Percentiles rank a stretch among this genome's conserved stretches.
These are phyloP conservation scores for Saccharomyces hybrid DNA, from an alignment of 1,139 yeast species.

Conservation along the genomic window DNA sequence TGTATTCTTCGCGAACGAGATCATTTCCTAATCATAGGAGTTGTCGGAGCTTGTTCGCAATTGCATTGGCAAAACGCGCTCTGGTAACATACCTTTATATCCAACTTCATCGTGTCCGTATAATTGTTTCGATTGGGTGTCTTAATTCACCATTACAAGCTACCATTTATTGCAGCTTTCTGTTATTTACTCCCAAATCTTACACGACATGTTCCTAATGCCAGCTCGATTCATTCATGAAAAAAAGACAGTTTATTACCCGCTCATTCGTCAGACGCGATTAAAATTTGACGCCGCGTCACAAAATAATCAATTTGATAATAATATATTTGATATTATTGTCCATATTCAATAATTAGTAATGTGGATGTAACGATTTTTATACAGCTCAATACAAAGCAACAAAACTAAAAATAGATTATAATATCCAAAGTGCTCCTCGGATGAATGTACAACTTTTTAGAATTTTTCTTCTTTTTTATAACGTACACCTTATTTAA, in stretches of 20 bases:
- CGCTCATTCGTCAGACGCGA: not conserved
- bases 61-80: not conserved
- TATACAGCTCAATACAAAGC: not conserved
- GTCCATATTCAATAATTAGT: not conserved
- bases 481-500: not conserved
- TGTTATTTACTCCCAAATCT: not conserved
- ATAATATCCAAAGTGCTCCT: not conserved
- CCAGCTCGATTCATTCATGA: not conserved
- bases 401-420: too few relatives aligned
- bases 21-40: not conserved
- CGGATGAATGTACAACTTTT: not conserved
- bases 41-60: not conserved
- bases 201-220: not conserved
- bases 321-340: not conserved
- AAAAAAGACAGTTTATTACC: not conserved
- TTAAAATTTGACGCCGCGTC: not conserved
- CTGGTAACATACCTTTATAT: conserved; percentile 6
- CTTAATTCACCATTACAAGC: not conserved
- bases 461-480: not conserved
- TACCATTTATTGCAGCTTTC: not conserved
- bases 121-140: not conserved
- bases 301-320: not conserved
- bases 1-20: not conserved
- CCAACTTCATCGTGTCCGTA: conserved; percentile 6
- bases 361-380: not conserved